A percentile compares a stretch with the other conserved stretches of the same genome.
These are phyloP conservation scores for Mycena haematopus DNA, from an alignment of 768 basidiomycete species.

Conservation along the genomic window DNA sequence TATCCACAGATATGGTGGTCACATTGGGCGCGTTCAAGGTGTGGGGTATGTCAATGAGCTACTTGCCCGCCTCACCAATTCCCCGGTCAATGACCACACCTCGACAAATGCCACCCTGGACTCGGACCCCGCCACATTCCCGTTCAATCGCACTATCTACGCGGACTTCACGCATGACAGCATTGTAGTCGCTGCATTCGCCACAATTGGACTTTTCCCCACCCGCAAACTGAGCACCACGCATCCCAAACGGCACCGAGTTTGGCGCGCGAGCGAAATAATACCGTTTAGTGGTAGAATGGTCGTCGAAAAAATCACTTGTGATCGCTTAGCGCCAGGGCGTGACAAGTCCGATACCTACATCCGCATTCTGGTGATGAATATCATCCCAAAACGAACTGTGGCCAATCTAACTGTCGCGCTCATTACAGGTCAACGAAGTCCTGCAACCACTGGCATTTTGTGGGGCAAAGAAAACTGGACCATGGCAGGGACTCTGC, in stretches of 20 bases:
- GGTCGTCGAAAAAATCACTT: conserved; percentile 73
- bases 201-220: conserved; percentile 62
- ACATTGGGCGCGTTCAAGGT: conserved; percentile 77
- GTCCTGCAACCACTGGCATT: conserved; percentile 67
- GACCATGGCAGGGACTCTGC: conserved; percentile 61
- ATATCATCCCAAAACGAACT: not conserved
- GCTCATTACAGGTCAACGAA: conserved; percentile 53
- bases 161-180: conserved; percentile 89
- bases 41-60: conserved; percentile 91
- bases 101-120: conserved; percentile 81
- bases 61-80: conserved; percentile 74
- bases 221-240: conserved; percentile 39
- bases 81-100: conserved; percentile 69
- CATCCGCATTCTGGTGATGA: conserved; percentile 75
- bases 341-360: conserved; percentile 41
- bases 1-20: conserved; percentile 62
- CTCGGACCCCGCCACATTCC: conserved; percentile 68
- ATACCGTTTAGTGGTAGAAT: conserved; percentile 79
- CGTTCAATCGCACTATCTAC: conserved; percentile 67
- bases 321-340: too few relatives aligned
- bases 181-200: conserved; percentile 79
- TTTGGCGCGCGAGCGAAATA: conserved; percentile 63
- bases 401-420: not conserved
- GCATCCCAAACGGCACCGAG: conserved; percentile 41
- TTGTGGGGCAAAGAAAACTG: conserved; percentile 51